Conservation (phyloP, 1,284 basidiomycete genomes). For the Nidula niveotomentosa region DNA sequence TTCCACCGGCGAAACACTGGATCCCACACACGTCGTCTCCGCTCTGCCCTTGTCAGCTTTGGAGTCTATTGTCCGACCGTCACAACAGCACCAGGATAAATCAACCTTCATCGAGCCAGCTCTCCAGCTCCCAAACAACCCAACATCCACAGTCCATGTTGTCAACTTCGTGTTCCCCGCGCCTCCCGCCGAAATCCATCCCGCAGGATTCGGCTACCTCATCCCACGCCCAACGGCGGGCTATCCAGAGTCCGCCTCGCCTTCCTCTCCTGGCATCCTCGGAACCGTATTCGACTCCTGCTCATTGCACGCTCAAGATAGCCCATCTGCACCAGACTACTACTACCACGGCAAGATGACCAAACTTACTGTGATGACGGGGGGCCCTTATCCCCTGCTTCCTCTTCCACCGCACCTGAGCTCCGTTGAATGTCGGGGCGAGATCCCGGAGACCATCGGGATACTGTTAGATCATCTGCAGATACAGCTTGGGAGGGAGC, state of each 20-base stretch:
- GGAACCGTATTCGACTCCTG: constrained; percentile 87
- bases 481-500: constrained; percentile 44
- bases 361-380: constrained; percentile 92
- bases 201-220: constrained; percentile 92
- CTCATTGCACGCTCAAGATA: constrained; percentile 70
- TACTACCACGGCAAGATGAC: constrained; percentile 32
- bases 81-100: constrained; percentile 16
- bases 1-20: constrained; percentile 32
- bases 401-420: constrained; percentile 10
- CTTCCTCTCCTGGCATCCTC: constrained; percentile 53
- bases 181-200: constrained; percentile 57
- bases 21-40: constrained; percentile 61
- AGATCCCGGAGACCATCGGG: constrained; percentile 29
- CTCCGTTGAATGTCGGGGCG: constrained; percentile 6
- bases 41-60: constrained; percentile 73
- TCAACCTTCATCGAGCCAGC: too few relatives aligned
- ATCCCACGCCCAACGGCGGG: constrained; percentile 71
- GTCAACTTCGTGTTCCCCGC: constrained; percentile 74
- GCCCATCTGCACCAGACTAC: constrained; percentile 19
- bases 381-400: constrained; percentile 67
- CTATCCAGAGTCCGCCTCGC: constrained; percentile 31
- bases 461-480: constrained; percentile 50
- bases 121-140: constrained; percentile 34
- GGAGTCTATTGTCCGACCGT: constrained; percentile 53
- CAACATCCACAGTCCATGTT: constrained; percentile 67